These are phyloP conservation scores for Saposhnikovia divaricata DNA, from an alignment of 129 eudicot genomes.

Conservation along the genomic window DNA sequence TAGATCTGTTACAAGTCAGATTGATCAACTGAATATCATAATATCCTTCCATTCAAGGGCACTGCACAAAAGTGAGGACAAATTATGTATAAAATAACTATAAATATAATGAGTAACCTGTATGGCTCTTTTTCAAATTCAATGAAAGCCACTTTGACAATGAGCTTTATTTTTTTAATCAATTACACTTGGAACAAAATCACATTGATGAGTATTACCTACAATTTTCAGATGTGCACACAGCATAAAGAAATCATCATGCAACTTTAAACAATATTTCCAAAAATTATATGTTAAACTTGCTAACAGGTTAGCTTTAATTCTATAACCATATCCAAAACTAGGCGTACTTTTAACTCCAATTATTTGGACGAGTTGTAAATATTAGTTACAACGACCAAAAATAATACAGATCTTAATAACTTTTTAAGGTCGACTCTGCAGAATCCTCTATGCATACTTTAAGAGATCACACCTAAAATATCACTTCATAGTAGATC, in stretches of 20 bases:
- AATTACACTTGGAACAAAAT: neutral
- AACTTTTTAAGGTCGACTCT: neutral
- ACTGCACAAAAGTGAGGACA: conserved; percentile 37
- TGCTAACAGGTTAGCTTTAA: neutral
- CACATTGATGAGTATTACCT: neutral
- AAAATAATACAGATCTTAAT: neutral
- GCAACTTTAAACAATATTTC: neutral
- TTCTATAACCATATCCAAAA: neutral
- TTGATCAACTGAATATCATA: too few species aligned
- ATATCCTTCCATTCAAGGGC: conserved; percentile 93
- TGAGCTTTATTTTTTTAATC: neutral
- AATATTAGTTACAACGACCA: neutral
- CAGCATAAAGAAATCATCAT: neutral
- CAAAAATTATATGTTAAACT: neutral
- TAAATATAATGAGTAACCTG: neutral
- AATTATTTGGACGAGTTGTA: neutral
- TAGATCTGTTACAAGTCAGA: too few species aligned
- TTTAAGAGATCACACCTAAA: neutral
- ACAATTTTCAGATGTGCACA: neutral
- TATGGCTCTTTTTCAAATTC: neutral
- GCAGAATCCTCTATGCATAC: neutral
- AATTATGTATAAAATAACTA: too few species aligned
- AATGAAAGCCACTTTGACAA: neutral
- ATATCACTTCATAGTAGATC: neutral
- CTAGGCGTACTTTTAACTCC: neutral